Percentiles rank a stretch among this genome's conserved stretches.
Conservation (phyloP, 768 basidiomycete genomes). For the Termitomyces sp. region DNA sequence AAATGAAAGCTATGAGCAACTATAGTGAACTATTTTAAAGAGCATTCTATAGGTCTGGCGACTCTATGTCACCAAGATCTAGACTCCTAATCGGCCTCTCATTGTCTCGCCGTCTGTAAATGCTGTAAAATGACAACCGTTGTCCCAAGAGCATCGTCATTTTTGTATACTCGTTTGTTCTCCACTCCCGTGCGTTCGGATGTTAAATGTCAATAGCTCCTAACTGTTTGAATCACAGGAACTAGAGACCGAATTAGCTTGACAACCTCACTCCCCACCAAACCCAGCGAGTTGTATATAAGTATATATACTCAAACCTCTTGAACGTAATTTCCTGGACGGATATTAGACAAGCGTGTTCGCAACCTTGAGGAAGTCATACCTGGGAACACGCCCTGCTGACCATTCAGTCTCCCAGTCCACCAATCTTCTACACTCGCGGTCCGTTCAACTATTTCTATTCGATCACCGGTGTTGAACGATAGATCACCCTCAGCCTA, state of each 20-base stretch:
- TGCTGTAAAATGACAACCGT: neutral
- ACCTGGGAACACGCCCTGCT: constrained; percentile 89
- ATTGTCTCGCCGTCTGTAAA: neutral
- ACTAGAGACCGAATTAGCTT: too few species aligned
- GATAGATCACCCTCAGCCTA: constrained; percentile 89
- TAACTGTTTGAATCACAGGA: neutral
- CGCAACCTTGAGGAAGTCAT: constrained; percentile 12
- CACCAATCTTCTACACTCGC: constrained; percentile 93
- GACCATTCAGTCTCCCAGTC: constrained; percentile 83
- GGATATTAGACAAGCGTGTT: constrained; percentile 3
- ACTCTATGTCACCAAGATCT: neutral
- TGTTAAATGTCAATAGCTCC: neutral
- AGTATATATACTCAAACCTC: constrained; percentile 21
- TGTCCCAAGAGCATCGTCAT: neutral
- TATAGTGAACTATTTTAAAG: neutral
- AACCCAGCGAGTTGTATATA: neutral
- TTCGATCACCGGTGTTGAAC: constrained; percentile 84
- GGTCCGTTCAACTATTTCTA: constrained; percentile 83
- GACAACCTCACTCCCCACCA: neutral
- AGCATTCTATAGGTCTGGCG: neutral
- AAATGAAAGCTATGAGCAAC: neutral
- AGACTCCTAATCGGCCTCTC: neutral
- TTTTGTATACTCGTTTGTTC: neutral
- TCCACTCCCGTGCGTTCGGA: neutral
- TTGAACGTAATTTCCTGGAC: constrained; percentile 63